phyloP scores from a whole-genome alignment of 495 filamentous ascomycete species.

The Glutinoglossum americanum region DNA sequence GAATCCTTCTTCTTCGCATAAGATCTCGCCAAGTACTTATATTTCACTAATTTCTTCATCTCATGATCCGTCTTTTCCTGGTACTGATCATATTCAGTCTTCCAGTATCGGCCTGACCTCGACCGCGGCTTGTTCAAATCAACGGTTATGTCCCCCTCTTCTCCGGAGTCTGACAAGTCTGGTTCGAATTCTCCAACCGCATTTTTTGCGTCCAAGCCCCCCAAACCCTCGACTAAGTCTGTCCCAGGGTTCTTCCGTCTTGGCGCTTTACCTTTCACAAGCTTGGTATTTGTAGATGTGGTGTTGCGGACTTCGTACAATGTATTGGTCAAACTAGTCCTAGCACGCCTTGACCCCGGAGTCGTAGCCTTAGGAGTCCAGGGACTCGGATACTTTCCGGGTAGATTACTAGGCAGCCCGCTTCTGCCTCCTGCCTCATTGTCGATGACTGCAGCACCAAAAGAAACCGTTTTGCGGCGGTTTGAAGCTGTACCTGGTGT shows the following conservation, averaged over 20 bases:
- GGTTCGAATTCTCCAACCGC: constrained; percentile 6
- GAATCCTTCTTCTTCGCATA: constrained; percentile 80
- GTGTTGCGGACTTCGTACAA: constrained; percentile 18
- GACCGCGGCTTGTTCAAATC: constrained; percentile 68
- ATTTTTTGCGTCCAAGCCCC: background rate
- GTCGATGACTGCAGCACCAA: constrained; percentile 43
- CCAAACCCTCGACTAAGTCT: background rate
- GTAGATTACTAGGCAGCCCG: constrained; percentile 28
- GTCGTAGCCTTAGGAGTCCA: constrained; percentile 25
- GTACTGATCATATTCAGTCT: constrained; percentile 67
- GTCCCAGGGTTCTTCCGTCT: background rate
- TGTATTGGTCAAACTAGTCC: background rate
- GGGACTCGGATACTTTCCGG: constrained; percentile 43
- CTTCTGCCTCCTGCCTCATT: constrained; percentile 27
- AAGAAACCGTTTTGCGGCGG: constrained; percentile 78
- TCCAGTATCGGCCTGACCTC: constrained; percentile 84
- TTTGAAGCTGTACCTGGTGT: constrained; percentile 68
- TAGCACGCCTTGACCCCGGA: constrained; percentile 4
- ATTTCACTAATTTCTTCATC: constrained; percentile 56
- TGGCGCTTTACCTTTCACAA: background rate
- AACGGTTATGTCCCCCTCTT: constrained; percentile 40
- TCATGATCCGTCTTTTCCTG: constrained; percentile 56
- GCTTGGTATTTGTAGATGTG: constrained; percentile 10
- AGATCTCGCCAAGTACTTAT: constrained; percentile 64
- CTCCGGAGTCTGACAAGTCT: constrained; percentile 4